A percentile compares a stretch with the other conserved stretches of the same genome.
phyloP scores from a whole-genome alignment of 169 alveolate species.

The Cryptosporidium viatorum region DNA sequence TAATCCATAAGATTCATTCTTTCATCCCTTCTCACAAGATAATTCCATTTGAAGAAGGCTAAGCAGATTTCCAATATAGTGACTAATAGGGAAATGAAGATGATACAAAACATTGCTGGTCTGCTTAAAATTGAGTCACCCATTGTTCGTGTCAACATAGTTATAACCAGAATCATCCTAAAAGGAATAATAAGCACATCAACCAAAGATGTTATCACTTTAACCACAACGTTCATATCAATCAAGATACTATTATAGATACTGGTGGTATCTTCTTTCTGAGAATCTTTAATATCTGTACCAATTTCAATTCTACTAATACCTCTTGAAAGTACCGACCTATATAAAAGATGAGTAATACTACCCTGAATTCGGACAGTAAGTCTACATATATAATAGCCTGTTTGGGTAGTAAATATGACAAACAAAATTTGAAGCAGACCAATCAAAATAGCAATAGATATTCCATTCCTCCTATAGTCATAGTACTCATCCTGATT shows the following conservation, averaged over 20 bases:
- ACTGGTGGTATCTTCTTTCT: constrained; percentile 41
- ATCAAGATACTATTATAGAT: constrained; percentile 49
- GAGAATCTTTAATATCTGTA: not conserved
- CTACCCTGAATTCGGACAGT: constrained; percentile 68
- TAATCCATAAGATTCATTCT: constrained; percentile 60
- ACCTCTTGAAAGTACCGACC: constrained; percentile 57
- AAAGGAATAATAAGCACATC: constrained; percentile 58
- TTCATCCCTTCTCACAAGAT: constrained; percentile 44
- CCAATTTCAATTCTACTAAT: constrained; percentile 21
- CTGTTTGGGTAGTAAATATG: constrained; percentile 34
- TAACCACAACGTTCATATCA: constrained; percentile 46
- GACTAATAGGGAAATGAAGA: constrained; percentile 27
- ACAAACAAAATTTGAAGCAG: constrained; percentile 22
- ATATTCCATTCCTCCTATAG: constrained; percentile 14
- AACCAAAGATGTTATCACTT: constrained; percentile 32
- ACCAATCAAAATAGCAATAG: constrained; percentile 21
- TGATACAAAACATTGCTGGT: constrained; percentile 54
- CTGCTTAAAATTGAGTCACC: constrained; percentile 56
- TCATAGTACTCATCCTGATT: constrained; percentile 2
- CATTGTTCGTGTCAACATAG: constrained; percentile 28
- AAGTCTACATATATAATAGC: constrained; percentile 52
- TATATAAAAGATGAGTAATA: constrained; percentile 58
- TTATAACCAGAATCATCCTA: constrained; percentile 31
- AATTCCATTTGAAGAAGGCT: constrained; percentile 62
- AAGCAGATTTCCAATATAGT: constrained; percentile 26